These are phyloP conservation scores for Henckelia pumila DNA, from an alignment of 257 asterid genomes.

Conservation along the genomic window DNA sequence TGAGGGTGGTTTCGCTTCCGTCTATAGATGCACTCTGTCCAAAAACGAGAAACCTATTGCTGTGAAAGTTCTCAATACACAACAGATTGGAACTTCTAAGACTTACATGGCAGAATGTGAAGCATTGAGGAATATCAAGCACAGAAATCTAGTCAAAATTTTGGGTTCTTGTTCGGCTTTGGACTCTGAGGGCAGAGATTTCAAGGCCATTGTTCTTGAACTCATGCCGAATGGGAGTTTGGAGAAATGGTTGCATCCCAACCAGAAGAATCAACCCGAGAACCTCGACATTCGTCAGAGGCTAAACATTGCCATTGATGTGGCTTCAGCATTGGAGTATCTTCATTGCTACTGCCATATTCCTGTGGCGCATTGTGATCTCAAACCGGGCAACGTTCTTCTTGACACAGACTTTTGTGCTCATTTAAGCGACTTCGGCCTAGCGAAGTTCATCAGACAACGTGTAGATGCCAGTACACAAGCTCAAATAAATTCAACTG, in stretches of 20 bases:
- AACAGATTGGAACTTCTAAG: conserved; percentile 30
- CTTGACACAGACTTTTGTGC: conserved; percentile 32
- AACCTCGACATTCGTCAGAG: conserved; percentile 18
- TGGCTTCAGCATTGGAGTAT: conserved; percentile 29
- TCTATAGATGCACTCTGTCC: conserved; percentile 16
- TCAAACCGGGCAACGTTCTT: conserved; percentile 47
- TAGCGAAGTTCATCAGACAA: conserved; percentile 19
- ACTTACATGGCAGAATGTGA: conserved; percentile 42
- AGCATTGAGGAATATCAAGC: conserved; percentile 36
- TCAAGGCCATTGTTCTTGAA: conserved; percentile 29
- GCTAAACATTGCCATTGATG: conserved; percentile 24
- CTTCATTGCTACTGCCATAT: conserved; percentile 23
- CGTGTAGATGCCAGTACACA: conserved; percentile 1
- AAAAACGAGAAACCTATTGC: conserved; percentile 13
- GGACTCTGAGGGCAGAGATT: conserved; percentile 27
- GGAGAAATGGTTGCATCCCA: conserved; percentile 36
- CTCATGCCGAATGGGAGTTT: conserved; percentile 25
- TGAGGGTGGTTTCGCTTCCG: conserved; percentile 18
- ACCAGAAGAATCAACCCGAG: background rate
- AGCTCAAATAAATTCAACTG: conserved; percentile 19
- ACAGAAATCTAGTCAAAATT: conserved; percentile 38
- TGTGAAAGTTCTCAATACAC: conserved; percentile 27
- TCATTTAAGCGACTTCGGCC: conserved; percentile 26
- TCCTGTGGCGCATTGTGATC: conserved; percentile 41
- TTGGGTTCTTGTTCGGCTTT: conserved; percentile 18